Evolutionary conservation across 768 basidiomycete genomes (phyloP).

Genomic region (Leucocoprinus sp.): DNA sequence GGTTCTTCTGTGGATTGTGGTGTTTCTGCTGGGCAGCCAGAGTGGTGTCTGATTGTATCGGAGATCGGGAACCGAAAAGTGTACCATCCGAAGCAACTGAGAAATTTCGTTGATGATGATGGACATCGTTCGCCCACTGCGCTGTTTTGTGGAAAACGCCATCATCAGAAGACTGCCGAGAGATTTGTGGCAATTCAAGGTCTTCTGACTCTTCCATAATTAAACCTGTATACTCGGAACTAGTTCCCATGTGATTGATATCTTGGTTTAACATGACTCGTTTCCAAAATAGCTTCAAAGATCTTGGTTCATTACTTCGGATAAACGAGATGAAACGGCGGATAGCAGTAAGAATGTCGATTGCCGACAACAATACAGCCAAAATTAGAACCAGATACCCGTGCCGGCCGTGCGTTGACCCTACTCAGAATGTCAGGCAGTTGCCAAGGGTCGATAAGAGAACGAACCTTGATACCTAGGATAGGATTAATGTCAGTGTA

Average conservation of each 20-base stretch:
- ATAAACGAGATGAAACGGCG: conserved; percentile 45
- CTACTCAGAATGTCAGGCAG: conserved; percentile 15
- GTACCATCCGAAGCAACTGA: conserved; percentile 47
- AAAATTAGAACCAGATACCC: conserved; percentile 43
- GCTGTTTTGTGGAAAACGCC: conserved; percentile 33
- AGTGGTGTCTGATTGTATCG: conserved; percentile 48
- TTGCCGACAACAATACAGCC: conserved; percentile 28
- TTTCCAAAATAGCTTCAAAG: conserved; percentile 46
- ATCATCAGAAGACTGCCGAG: conserved; percentile 23
- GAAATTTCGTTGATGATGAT: conserved; percentile 33
- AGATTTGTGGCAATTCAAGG: conserved; percentile 37
- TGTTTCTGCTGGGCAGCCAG: conserved; percentile 29
- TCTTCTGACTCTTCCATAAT: conserved; percentile 48
- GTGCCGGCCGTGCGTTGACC: conserved; percentile 50
- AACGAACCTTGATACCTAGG: conserved; percentile 58
- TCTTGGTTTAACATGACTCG: conserved; percentile 46
- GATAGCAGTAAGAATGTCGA: conserved; percentile 46
- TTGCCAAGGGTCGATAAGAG: conserved; percentile 1
- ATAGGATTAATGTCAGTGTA: conserved; percentile 7
- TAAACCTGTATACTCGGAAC: conserved; percentile 54
- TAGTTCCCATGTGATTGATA: conserved; percentile 16
- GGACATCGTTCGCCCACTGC: conserved; percentile 47
- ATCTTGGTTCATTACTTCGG: conserved; percentile 30
- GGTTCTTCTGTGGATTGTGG: conserved; percentile 13
- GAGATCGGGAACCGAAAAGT: conserved; percentile 40